Percentiles rank a stretch among this genome's conserved stretches.
Evolutionary conservation across 2,329 filamentous ascomycete species (phyloP).

Genomic region (Neoarthrinium moseri): DNA sequence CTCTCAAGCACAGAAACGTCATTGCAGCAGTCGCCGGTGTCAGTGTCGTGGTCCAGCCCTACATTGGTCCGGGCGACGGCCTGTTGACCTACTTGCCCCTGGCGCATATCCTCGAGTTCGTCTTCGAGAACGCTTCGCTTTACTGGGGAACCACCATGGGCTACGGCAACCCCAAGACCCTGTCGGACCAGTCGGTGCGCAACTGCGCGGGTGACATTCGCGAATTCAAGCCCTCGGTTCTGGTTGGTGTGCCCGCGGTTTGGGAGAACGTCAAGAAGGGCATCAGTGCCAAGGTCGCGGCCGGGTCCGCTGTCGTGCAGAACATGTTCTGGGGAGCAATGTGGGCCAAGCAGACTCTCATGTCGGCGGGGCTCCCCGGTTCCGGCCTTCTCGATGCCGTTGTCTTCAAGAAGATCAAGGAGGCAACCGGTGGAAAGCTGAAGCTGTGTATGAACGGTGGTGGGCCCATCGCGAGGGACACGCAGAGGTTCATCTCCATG

Average conservation of each 20-base stretch:
- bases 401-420: constrained; percentile 89
- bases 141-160: constrained; percentile 89
- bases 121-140: constrained; percentile 81
- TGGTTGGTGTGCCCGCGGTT: constrained; percentile 85
- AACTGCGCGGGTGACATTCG: constrained; percentile 88
- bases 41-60: constrained; percentile 72
- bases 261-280: constrained; percentile 94
- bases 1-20: constrained; percentile 72
- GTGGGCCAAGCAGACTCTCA: constrained; percentile 49
- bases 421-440: constrained; percentile 79
- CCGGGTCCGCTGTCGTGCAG: constrained; percentile 64
- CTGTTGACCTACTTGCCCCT: constrained; percentile 82
- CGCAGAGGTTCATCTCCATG: constrained; percentile 84
- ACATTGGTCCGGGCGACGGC: constrained; percentile 74
- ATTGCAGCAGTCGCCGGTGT: constrained; percentile 77
- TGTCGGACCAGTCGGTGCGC: constrained; percentile 77
- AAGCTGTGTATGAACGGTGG: constrained; percentile 85
- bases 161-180: constrained; percentile 82
- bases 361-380: constrained; percentile 60
- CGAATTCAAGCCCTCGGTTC: constrained; percentile 78
- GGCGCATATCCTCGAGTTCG: constrained; percentile 86
- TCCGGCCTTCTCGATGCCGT: constrained; percentile 70
- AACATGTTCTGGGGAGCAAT: constrained; percentile 71
- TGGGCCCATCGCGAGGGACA: constrained; percentile 81
- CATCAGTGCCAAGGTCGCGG: constrained; percentile 73